Base-by-base conservation (phyloP, 768 basidiomycete species). In the Tephrocybe rancida region DNA sequence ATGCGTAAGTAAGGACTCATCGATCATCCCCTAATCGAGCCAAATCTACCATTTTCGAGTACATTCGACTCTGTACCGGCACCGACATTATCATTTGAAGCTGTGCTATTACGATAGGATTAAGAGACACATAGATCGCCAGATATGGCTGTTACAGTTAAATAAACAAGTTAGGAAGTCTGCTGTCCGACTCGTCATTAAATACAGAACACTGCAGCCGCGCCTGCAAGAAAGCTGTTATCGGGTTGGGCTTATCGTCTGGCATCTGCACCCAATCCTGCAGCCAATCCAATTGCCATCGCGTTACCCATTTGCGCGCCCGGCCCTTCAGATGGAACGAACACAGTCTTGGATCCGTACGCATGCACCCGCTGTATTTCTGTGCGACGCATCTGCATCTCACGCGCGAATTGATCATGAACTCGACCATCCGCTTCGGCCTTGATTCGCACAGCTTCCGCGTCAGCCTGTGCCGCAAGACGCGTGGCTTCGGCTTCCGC, bases 401-500 rank as follows among this genome's bases (percentile, higher is more conserved):
- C 88, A 38, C 84, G 78, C 0, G 90, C 89, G 62, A 87, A 92
- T 37, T 70, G 70, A 60, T 91, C 86, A 18, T 70, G 57, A 16
- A 91, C 84, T 29, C 75, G 69, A 3, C 76, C 72, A 57, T 90
- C 88, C 1, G 89, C 88, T 3, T 70, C 56, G 0, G 87, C 84
- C 61, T 83, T 88, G 61, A 83, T 80, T 34, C 81, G 80, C 42
- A 84, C 73, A 0, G 90, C 86, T 56, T 79, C 79, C 0, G 89
- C 86, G 10, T 91, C 88, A 1, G 92, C 91, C 57, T 87, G 80
- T 1, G 88, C 88, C 5, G 82, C 80, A 55, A 92, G 64, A n/a
- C 84, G 79, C 1, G 85, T 91, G 1, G 90, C 90, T 64, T 90
- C 84, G 1, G 90, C 89, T 41, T 86, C 79, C 1, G 91, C 91